A percentile compares a stretch with the other conserved stretches of the same genome.
Evolutionary conservation across 106 monocot species (phyloP).

Genomic region (Xerophyta viscosa): DNA sequence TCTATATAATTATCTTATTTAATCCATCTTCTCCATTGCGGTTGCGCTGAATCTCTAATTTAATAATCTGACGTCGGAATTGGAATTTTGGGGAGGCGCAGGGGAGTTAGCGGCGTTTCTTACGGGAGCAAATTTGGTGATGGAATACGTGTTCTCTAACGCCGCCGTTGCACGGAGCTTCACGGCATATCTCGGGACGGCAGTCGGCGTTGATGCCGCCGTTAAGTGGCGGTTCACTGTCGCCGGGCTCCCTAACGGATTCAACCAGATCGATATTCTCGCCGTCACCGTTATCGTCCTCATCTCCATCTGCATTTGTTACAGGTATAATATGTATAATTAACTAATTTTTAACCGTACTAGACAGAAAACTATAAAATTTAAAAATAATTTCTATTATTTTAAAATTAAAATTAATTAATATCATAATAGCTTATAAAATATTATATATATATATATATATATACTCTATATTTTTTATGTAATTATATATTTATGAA

Average conservation of each 20-base stretch:
- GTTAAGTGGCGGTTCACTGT: conserved; percentile 63
- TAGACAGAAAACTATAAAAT: too few relatives aligned
- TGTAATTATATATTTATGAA: too few relatives aligned
- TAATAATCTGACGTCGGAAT: too few relatives aligned
- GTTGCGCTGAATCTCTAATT: not conserved
- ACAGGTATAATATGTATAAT: conserved; percentile 61
- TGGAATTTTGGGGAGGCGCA: too few relatives aligned
- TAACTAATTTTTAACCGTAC: too few relatives aligned
- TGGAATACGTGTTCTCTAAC: conserved; percentile 37
- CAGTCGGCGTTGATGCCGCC: conserved; percentile 49
- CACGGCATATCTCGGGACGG: conserved; percentile 49
- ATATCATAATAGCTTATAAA: too few relatives aligned
- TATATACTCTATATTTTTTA: too few relatives aligned
- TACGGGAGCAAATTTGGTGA: conserved; percentile 45
- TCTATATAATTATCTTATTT: too few relatives aligned
- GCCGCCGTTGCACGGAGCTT: conserved; percentile 38
- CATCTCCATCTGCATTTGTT: conserved; percentile 67
- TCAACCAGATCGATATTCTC: conserved; percentile 78
- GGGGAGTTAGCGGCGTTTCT: conserved; percentile 10
- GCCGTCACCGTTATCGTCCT: conserved; percentile 58
- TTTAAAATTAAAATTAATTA: too few relatives aligned
- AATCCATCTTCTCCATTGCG: too few relatives aligned
- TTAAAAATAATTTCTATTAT: too few relatives aligned
- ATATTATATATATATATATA: too few relatives aligned
- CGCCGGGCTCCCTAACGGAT: conserved; percentile 56